Base-by-base conservation (phyloP, 176 grass and related monocot genomes). In the Cocos nucifera region DNA sequence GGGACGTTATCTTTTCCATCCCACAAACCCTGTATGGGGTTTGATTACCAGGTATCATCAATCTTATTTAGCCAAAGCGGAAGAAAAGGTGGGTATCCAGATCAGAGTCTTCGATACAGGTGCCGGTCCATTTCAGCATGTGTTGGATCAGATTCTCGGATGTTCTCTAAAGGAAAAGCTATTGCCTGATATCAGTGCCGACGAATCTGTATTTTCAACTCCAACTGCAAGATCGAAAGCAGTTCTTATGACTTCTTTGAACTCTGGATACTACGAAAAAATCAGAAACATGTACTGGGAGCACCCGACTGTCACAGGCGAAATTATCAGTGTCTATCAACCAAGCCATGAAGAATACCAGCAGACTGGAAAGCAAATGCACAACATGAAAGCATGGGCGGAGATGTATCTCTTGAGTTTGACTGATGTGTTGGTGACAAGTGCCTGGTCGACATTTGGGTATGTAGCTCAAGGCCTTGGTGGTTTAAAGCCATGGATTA, bases 321-420 rank as follows among this genome's bases (percentile, higher is more conserved):
- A 98, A 56, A 83, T 80, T 15, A 66, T 98, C 68, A 88, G 81
- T 58, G 80, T 98, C 54, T 80, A 83, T 19, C 93, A 98, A 64
- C 93, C 93, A 15, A 98, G 93, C 71, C 74, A 91, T 8, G 93
- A 98, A 68, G 87, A 78, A 19, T 74, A 88, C 71, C 87, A 98
- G 57, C 59, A 74, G 61, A 90, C 84, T 15, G 79, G 73, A 54
- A 92, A 83, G 79, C 83, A 85, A 69, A 76, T 69, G 51, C 93
- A 98, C 35, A 88, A 89, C 76, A 76, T 69, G 77, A 98, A 92
- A 82, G 87, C 93, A 19, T 92, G 79, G 84, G 81, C 93, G 23
- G 93, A 98, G 73, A 98, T 98, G 51, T 98, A 92, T 72, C 59
- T 98, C 24, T 58, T 98, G 62, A 98, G 93, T 66, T 66, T 98